A percentile compares a stretch with the other conserved stretches of the same genome.
These are phyloP conservation scores for Bisporella sp. DNA, from an alignment of 2,329 filamentous ascomycete genomes.

Conservation along the genomic window DNA sequence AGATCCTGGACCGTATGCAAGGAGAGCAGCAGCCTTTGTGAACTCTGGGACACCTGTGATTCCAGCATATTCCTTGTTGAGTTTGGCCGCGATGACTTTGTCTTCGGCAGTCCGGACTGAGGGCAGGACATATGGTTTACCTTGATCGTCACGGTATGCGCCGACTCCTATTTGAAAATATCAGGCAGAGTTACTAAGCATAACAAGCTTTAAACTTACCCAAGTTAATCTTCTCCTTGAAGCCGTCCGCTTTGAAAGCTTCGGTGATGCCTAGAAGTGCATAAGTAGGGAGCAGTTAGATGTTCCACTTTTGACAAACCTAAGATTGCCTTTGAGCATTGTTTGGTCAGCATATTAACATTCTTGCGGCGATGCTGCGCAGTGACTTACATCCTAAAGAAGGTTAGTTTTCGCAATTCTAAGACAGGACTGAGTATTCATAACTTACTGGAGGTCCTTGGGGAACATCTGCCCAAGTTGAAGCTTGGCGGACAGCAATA, in stretches of 20 bases:
- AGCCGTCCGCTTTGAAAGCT: constrained; percentile 95
- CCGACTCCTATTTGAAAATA: constrained; percentile 63
- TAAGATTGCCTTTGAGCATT: constrained; percentile 59
- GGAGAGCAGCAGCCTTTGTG: constrained; percentile 81
- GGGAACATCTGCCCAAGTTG: constrained; percentile 84
- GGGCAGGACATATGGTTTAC: constrained; percentile 95
- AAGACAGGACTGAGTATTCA: neutral
- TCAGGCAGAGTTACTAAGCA: no score
- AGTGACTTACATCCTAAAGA: constrained; percentile 29
- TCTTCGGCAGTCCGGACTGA: constrained; percentile 86
- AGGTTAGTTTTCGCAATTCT: constrained; percentile 8
- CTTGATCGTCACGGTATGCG: constrained; percentile 95
- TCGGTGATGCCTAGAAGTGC: constrained; percentile 71
- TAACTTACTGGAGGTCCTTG: constrained; percentile 85
- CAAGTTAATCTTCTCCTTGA: constrained; percentile 95
- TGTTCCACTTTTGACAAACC: constrained; percentile 42
- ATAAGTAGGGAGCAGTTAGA: constrained; percentile 22
- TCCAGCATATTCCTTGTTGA: constrained; percentile 97
- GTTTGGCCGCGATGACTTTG: constrained; percentile 66
- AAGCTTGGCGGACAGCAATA: constrained; percentile 33
- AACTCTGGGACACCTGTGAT: constrained; percentile 95
- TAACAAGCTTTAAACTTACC: constrained; percentile 42
- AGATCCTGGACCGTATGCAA: constrained; percentile 83
- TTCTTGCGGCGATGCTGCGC: constrained; percentile 2
- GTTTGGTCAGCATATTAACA: constrained; percentile 26